Evolutionary conservation across 176 grass and related monocot species (phyloP).

Genomic region (Zoysia pacifica): DNA sequence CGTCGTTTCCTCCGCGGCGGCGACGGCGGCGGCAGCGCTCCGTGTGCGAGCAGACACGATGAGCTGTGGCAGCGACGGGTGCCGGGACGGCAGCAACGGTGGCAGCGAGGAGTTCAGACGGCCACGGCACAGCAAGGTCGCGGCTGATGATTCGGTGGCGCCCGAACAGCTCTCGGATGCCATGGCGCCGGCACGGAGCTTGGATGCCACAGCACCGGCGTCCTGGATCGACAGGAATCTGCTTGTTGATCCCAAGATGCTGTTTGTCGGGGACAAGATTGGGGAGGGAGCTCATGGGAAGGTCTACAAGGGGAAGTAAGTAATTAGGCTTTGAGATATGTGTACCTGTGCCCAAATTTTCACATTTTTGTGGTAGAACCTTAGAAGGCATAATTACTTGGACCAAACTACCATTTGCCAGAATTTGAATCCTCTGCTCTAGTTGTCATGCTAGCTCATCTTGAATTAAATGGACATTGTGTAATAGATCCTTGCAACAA

Average conservation of each 20-base stretch:
- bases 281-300: constrained; percentile 98
- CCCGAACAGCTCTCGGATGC: constrained; percentile 47
- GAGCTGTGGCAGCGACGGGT: constrained; percentile 64
- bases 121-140: constrained; percentile 55
- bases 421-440: constrained; percentile 23
- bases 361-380: neutral
- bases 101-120: constrained; percentile 51
- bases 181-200: constrained; percentile 30
- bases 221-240: constrained; percentile 75
- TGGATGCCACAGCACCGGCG: constrained; percentile 38
- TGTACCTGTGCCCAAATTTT: constrained; percentile 14
- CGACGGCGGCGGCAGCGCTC: neutral
- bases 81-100: constrained; percentile 31
- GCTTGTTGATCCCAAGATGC: constrained; percentile 83
- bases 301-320: constrained; percentile 99
- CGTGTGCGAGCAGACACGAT: constrained; percentile 43
- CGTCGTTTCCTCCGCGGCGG: constrained; percentile 13
- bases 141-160: constrained; percentile 45
- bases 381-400: constrained; percentile 11
- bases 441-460: constrained; percentile 5
- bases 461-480: constrained; percentile 13
- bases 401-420: neutral
- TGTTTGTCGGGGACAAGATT: constrained; percentile 86
- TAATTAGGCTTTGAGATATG: neutral
- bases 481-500: neutral